These are phyloP conservation scores for Eucalyptus marginata DNA, from an alignment of 345 rosid genomes.

Conservation along the genomic window DNA sequence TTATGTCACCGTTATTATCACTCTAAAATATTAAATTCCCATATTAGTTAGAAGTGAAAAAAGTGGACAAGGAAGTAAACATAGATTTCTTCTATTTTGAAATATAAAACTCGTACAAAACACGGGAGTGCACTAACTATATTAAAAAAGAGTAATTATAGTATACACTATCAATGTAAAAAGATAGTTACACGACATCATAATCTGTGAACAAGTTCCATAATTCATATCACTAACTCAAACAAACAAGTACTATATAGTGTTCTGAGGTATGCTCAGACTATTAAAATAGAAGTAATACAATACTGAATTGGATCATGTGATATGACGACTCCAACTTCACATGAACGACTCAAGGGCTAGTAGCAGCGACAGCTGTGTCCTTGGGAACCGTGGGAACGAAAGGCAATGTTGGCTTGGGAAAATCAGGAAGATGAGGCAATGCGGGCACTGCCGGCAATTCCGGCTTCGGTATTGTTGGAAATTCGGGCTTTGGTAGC, in stretches of 20 bases:
- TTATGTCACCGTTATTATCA: not conserved
- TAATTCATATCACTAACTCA: not conserved
- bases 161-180: not conserved
- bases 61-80: not conserved
- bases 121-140: not conserved
- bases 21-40: not conserved
- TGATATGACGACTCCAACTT: not conserved
- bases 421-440: not conserved
- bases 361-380: not conserved
- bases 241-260: not conserved
- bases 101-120: not conserved
- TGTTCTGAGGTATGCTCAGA: not conserved
- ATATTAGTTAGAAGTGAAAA: not conserved
- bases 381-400: not conserved
- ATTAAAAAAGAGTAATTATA: not conserved
- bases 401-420: not conserved
- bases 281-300: not conserved
- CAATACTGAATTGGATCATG: not conserved
- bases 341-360: not conserved
- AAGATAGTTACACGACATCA: not conserved
- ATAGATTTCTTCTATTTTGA: not conserved
- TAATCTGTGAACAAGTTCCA: not conserved
- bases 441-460: not conserved
- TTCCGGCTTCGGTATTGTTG: not conserved
- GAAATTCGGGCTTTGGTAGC: not conserved